phyloP scores from a whole-genome alignment of 148 eudicot species.

The Euryodendron excelsum region DNA sequence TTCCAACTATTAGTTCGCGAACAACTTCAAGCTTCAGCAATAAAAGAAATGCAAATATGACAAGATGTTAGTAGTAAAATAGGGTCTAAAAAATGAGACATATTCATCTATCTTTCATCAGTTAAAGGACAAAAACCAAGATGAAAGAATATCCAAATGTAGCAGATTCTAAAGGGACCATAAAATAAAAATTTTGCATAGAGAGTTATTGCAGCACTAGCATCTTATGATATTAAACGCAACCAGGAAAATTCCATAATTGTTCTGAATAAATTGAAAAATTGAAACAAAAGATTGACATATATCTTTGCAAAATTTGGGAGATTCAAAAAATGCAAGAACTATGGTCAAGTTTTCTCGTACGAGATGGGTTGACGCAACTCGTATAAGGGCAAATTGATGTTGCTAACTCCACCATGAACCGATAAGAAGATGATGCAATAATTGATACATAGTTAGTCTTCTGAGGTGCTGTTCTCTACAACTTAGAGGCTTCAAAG shows the following conservation, averaged over 20 bases:
- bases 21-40: conserved; percentile 87
- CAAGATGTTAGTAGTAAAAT: conserved; percentile 3
- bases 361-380: too few species aligned
- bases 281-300: too few species aligned
- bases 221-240: neutral
- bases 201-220: neutral
- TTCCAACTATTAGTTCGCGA: conserved; percentile 66
- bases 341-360: too few species aligned
- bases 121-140: neutral
- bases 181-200: neutral
- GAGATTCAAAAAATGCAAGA: too few species aligned
- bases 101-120: neutral
- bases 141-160: neutral
- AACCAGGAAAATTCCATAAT: neutral
- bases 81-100: neutral
- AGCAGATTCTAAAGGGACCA: neutral
- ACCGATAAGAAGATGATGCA: too few species aligned
- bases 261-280: too few species aligned
- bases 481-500: too few species aligned
- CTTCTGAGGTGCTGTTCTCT: too few species aligned
- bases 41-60: conserved; percentile 18
- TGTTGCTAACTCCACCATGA: too few species aligned
- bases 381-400: too few species aligned
- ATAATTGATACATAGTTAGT: too few species aligned
- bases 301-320: too few species aligned